A percentile compares a stretch with the other conserved stretches of the same genome.
Conservation (phyloP, 805 yeast species). For the Candida taoyuanica region DNA sequence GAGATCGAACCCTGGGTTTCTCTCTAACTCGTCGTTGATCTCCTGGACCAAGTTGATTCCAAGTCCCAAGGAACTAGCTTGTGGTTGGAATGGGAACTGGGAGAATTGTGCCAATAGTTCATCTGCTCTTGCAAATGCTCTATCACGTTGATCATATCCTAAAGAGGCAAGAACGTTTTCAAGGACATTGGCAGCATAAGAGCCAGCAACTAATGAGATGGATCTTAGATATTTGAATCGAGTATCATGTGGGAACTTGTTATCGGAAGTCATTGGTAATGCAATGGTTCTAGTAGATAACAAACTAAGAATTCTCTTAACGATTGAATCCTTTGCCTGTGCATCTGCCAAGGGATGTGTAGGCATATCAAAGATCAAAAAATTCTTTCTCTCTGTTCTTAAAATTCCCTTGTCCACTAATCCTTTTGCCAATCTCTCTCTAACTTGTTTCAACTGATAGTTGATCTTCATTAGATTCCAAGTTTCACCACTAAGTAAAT, state of each 20-base stretch:
- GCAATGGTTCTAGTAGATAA: constrained; percentile 69
- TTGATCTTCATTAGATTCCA: constrained; percentile 95
- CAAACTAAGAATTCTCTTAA: constrained; percentile 63
- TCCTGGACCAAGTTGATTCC: constrained; percentile 60
- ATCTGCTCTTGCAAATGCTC: constrained; percentile 91
- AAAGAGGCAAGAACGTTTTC: constrained; percentile 79
- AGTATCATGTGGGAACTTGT: constrained; percentile 64
- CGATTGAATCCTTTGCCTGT: constrained; percentile 75
- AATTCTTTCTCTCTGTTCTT: constrained; percentile 93
- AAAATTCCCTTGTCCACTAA: constrained; percentile 94
- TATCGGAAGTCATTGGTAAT: constrained; percentile 39
- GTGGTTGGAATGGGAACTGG: constrained; percentile 75
- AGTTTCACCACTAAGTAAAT: constrained; percentile 89
- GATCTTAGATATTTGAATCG: constrained; percentile 72
- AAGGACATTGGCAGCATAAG: constrained; percentile 93
- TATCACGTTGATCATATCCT: constrained; percentile 84
- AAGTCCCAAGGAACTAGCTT: constrained; percentile 57
- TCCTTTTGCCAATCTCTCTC: constrained; percentile 95
- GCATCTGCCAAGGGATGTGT: constrained; percentile 94
- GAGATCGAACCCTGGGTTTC: constrained; percentile 44
- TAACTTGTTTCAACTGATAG: constrained; percentile 94
- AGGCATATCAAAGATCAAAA: constrained; percentile 95
- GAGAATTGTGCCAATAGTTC: constrained; percentile 78
- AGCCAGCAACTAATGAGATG: constrained; percentile 76
- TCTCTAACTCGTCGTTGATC: constrained; percentile 40